Conservation (phyloP, 164 flowering plant species). For the Tinospora cordifolia region DNA sequence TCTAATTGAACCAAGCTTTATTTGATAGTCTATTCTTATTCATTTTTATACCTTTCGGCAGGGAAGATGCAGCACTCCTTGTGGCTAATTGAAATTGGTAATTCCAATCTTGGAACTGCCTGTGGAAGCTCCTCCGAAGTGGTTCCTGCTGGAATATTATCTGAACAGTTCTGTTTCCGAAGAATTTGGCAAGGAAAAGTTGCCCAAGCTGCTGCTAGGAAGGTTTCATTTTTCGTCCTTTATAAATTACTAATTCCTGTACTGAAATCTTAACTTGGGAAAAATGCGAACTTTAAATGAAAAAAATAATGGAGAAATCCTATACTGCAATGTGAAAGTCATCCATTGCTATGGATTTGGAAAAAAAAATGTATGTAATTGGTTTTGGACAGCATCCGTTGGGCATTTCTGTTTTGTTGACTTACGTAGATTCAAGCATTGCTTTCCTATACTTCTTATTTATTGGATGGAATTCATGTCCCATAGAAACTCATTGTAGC, state of each 20-base stretch:
- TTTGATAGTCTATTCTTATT: not conserved
- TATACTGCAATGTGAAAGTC: not conserved
- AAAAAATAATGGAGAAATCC: not conserved
- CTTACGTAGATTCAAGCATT: not conserved
- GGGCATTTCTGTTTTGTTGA: not conserved
- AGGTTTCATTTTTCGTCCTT: constrained; percentile 42
- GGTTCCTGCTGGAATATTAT: constrained; percentile 34
- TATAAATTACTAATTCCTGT: not conserved
- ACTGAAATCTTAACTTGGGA: not conserved
- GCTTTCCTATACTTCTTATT: not conserved
- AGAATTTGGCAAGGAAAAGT: constrained; percentile 95
- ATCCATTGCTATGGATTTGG: too few relatives aligned
- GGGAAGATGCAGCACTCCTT: constrained; percentile 91
- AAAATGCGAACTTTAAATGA: not conserved
- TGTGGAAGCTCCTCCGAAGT: constrained; percentile 27
- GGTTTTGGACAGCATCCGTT: not conserved
- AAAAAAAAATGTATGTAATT: too few relatives aligned
- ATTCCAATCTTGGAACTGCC: constrained; percentile 31
- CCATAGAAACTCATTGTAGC: too few relatives aligned
- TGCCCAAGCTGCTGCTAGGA: constrained; percentile 68
- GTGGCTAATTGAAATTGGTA: constrained; percentile 57
- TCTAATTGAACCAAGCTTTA: not conserved
- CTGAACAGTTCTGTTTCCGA: constrained; percentile 52
- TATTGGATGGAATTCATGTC: not conserved
- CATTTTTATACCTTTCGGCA: constrained; percentile 19